Base-by-base conservation (phyloP, 2,329 filamentous ascomycete genomes). In the Lizonia empirigonia region DNA sequence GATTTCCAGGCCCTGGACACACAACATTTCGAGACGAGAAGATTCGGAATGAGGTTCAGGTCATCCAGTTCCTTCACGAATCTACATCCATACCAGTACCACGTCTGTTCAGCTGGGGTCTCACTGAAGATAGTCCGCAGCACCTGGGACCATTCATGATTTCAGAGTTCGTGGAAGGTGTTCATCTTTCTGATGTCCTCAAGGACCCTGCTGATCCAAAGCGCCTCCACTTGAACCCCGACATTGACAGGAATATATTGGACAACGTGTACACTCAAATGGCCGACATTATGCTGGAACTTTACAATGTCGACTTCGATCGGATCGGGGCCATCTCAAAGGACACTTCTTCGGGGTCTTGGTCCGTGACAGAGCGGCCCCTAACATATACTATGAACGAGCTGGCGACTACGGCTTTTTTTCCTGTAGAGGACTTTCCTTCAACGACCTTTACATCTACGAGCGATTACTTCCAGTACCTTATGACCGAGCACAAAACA, bases 291-390 rank as follows among this genome's bases (percentile, higher is more conserved):
- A 54, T 56, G 52, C 41, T 60, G 18, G 45, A 62, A 55, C 49
- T 60, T 27, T 58, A 48, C 29, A 53, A 29, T 36, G 27, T 56
- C 22, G 49, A 63, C 22, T 63, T 63, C 40, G 48, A 41, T 38
- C 30, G 23, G 26, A 63, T 63, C 32, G 55, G 59, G 8, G 68
- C 72, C 30, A 71, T 77, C 48, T 73, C 69, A 36, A 66, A 69
- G 58, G 53, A 58, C 29, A 22, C 45, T 5, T 56, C 22, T 59
- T 60, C 39, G 50, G 44, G 56, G 26, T 50, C 47, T 32, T 78
- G 67, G 70, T 53, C 56, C 13, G 71, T 74, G 39, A 60, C 61
- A 16, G 42, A 53, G 49, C 41, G 55, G 13, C n/a, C 50, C 61
- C 27, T 69, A 5, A 54, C 58, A 16, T 58, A 64, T 35, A 61